A percentile compares a stretch with the other conserved stretches of the same genome.
Conservation (phyloP, 2,329 filamentous ascomycete species). For the Fusarium coicis region DNA sequence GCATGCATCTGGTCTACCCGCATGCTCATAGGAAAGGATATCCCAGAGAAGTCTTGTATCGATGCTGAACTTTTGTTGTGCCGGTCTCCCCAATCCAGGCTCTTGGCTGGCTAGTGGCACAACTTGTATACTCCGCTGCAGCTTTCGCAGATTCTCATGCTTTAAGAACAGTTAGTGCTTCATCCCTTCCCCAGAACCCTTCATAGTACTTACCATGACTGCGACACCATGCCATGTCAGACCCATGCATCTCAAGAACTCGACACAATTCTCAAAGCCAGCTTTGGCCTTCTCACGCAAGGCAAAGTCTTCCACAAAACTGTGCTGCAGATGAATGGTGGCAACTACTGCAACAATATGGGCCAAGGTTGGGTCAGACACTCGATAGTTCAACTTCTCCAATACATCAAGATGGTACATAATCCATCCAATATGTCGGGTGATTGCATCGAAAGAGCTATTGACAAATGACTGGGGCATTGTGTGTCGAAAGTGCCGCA, state of each 20-base stretch:
- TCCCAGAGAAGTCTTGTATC: background rate
- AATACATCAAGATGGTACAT: background rate
- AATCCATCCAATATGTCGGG: background rate
- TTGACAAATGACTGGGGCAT: conserved; percentile 1
- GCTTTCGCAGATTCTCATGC: background rate
- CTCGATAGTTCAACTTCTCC: background rate
- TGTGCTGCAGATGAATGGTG: background rate
- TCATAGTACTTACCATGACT: background rate
- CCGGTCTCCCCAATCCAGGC: accelerated
- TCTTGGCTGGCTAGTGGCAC: accelerated
- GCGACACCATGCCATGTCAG: background rate
- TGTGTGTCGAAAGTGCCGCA: background rate
- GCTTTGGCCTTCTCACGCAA: background rate
- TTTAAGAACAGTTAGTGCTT: accelerated
- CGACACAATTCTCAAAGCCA: background rate
- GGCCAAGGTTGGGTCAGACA: background rate
- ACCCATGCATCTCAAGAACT: background rate
- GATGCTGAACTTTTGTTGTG: background rate
- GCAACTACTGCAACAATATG: background rate
- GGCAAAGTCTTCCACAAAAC: background rate
- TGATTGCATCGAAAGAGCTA: background rate
- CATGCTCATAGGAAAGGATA: background rate
- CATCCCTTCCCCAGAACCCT: accelerated
- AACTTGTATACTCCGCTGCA: background rate
- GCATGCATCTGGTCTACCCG: background rate